phyloP scores from a whole-genome alignment of 2,329 filamentous ascomycete species.

The Exophiala bonariae region DNA sequence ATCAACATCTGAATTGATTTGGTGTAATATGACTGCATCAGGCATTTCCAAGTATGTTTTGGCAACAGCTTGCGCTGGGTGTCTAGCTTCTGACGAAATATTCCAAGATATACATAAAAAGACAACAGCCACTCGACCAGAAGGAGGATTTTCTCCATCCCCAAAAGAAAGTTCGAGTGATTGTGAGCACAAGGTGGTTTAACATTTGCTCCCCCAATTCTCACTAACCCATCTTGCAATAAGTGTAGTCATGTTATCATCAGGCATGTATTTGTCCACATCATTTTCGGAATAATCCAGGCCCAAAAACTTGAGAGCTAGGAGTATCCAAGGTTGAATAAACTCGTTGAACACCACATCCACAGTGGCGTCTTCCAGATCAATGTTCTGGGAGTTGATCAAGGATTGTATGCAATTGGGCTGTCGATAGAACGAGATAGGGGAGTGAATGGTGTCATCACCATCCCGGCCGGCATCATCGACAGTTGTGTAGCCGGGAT shows the following conservation, averaged over 20 bases:
- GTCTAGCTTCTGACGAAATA: background rate
- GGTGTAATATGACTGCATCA: background rate
- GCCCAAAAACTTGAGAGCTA: constrained; percentile 67
- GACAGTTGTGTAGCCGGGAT: constrained; percentile 81
- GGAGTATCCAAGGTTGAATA: constrained; percentile 76
- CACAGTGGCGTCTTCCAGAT: constrained; percentile 65
- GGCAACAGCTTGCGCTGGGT: background rate
- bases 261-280: constrained; percentile 53
- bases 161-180: too few species aligned
- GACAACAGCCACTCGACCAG: too few species aligned
- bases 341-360: constrained; percentile 93
- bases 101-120: background rate
- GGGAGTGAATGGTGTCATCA: constrained; percentile 82
- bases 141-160: too few species aligned
- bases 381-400: constrained; percentile 49
- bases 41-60: background rate
- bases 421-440: constrained; percentile 71
- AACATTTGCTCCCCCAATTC: constrained; percentile 48
- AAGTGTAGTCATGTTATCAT: constrained; percentile 56
- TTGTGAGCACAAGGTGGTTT: background rate
- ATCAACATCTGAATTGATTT: constrained; percentile 22
- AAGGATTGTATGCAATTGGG: constrained; percentile 81
- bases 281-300: constrained; percentile 51
- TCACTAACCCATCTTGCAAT: constrained; percentile 60
- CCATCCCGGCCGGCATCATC: constrained; percentile 83